These are phyloP conservation scores for Hemileccinum impolitum DNA, from an alignment of 768 basidiomycete species.

Conservation along the genomic window DNA sequence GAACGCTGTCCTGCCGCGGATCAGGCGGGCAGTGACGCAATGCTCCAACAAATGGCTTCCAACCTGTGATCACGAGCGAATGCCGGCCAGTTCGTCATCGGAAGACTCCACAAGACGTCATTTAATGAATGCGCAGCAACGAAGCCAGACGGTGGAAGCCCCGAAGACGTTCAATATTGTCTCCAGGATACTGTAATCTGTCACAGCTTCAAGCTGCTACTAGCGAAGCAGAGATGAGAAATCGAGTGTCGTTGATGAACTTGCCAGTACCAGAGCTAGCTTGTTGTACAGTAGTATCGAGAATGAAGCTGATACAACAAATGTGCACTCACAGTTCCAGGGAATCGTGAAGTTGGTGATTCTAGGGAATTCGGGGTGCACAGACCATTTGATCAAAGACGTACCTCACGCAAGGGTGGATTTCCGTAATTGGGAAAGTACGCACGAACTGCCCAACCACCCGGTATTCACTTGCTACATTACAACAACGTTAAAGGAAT, in stretches of 20 bases:
- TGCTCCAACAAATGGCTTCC: not conserved
- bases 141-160: not conserved
- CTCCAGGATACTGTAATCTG: not conserved
- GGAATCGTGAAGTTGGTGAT: too few species aligned
- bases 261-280: not conserved
- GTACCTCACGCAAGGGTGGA: not conserved
- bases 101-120: not conserved
- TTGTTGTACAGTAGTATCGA: not conserved
- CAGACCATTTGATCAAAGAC: too few species aligned
- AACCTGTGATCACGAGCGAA: not conserved
- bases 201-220: not conserved
- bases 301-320: too few species aligned
- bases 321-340: not conserved
- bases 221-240: not conserved
- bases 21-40: not conserved
- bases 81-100: not conserved
- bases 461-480: slow-evolving; percentile 10
- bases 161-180: not conserved
- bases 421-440: not conserved
- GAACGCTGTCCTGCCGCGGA: not conserved
- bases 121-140: not conserved
- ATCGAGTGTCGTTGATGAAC: not conserved
- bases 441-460: slow-evolving; percentile 3
- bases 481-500: slow-evolving; percentile 8
- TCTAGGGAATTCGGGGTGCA: too few species aligned